Evolutionary conservation across 306 rosid species (phyloP).

Genomic region (Pyrus bretschneideri): DNA sequence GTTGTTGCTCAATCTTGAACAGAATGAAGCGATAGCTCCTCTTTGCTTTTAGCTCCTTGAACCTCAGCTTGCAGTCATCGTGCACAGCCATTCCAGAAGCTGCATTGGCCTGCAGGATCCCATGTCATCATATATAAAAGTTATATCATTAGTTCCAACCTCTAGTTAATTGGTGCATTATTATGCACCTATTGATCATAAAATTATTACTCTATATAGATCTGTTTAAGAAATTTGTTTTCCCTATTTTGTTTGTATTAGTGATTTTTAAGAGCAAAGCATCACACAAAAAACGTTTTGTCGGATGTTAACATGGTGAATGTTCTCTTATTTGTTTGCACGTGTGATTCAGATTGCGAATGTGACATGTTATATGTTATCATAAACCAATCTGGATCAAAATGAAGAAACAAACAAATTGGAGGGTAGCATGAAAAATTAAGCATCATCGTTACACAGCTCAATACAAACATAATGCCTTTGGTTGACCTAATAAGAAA

Average conservation of each 20-base stretch:
- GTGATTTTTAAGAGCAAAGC: neutral
- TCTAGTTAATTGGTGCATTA: neutral
- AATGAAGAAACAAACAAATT: neutral
- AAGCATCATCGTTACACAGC: neutral
- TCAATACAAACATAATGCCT: neutral
- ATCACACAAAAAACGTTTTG: neutral
- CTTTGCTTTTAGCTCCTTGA: slow-evolving; percentile 64
- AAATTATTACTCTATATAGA: neutral
- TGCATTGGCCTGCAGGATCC: slow-evolving; percentile 59
- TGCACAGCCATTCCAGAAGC: slow-evolving; percentile 85
- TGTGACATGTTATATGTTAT: neutral
- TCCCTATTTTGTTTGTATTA: neutral
- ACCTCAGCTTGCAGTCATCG: slow-evolving; percentile 79
- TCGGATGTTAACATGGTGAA: neutral
- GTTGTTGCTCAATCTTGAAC: slow-evolving; percentile 61
- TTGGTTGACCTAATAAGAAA: neutral
- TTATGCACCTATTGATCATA: too few species aligned
- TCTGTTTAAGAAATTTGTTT: neutral
- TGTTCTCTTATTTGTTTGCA: neutral
- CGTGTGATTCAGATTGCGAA: neutral
- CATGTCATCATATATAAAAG: slow-evolving; percentile 1
- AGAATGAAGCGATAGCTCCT: slow-evolving; percentile 67
- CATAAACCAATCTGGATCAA: neutral
- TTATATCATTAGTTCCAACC: neutral
- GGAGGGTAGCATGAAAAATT: neutral